Conservation (phyloP, 805 yeast species). For the Kluyveromyces wickerhamii region DNA sequence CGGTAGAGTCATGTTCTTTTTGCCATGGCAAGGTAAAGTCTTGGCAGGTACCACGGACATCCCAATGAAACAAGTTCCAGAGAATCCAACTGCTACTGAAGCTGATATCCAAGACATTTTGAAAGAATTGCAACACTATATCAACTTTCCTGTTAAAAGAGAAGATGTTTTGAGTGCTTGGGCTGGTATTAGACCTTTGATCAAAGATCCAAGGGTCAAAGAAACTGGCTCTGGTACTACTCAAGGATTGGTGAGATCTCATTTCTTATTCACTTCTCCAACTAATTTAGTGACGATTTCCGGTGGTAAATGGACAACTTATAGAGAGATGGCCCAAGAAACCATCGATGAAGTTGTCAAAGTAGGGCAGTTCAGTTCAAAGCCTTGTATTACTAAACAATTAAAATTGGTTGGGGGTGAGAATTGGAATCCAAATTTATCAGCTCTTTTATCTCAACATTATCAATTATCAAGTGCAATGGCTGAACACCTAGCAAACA, state of each 20-base stretch:
- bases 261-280: conserved; percentile 62
- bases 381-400: conserved; percentile 35
- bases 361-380: conserved; percentile 34
- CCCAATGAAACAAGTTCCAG: conserved; percentile 63
- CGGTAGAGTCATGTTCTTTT: conserved; percentile 93
- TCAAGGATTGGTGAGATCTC: conserved; percentile 87
- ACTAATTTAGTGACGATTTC: conserved; percentile 81
- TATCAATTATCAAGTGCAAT: conserved; percentile 64
- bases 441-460: conserved; percentile 73
- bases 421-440: conserved; percentile 62
- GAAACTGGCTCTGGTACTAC: conserved; percentile 48
- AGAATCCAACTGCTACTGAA: conserved; percentile 76
- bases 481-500: conserved; percentile 74
- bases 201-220: conserved; percentile 61
- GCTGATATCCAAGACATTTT: conserved; percentile 83
- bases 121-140: conserved; percentile 80
- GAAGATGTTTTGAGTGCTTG: conserved; percentile 91
- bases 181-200: conserved; percentile 96
- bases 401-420: conserved; percentile 72
- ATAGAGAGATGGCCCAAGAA: conserved; percentile 96
- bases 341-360: conserved; percentile 69
- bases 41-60: conserved; percentile 96
- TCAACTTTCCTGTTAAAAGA: conserved; percentile 80
- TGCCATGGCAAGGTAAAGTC: conserved; percentile 97
- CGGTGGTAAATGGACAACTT: conserved; percentile 98